Evolutionary conservation across 495 filamentous ascomycete genomes (phyloP).

Genomic region (Clohesyomyces aquaticus): DNA sequence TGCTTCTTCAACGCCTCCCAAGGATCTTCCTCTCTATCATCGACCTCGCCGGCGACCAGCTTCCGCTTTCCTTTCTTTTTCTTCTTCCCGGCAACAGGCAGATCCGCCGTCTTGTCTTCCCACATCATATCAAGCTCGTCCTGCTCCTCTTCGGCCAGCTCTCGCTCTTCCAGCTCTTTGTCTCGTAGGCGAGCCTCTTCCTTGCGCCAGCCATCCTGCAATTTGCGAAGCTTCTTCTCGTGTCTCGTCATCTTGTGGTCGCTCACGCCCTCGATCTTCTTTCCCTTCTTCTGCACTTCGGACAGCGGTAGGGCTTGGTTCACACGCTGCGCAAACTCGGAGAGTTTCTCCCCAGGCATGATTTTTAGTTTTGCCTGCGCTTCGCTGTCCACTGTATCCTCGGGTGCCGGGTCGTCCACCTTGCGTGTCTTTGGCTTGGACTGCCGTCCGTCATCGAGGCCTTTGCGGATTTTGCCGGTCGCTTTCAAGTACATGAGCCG

Average conservation of each 20-base stretch:
- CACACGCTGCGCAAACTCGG: slow-evolving; percentile 82
- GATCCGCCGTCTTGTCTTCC: slow-evolving; percentile 56
- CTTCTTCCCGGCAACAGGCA: slow-evolving; percentile 58
- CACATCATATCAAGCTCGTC: slow-evolving; percentile 55
- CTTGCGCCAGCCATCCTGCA: slow-evolving; percentile 81
- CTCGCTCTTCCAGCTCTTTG: slow-evolving; percentile 61
- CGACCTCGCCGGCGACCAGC: slow-evolving; percentile 46
- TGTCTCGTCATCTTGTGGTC: slow-evolving; percentile 67
- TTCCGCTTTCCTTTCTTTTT: slow-evolving; percentile 51
- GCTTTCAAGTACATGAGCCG: slow-evolving; percentile 73
- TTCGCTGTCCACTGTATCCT: slow-evolving; percentile 22
- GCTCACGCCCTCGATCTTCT: slow-evolving; percentile 56
- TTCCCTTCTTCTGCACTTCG: slow-evolving; percentile 45
- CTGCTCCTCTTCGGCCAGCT: slow-evolving; percentile 68
- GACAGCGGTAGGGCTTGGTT: slow-evolving; percentile 80
- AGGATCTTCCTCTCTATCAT: slow-evolving; percentile 69
- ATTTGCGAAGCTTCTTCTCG: slow-evolving; percentile 77
- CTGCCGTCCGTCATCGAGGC: slow-evolving; percentile 67
- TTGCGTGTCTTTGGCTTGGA: slow-evolving; percentile 57
- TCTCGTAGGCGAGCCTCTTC: slow-evolving; percentile 62
- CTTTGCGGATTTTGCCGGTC: slow-evolving; percentile 59
- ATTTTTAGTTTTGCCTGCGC: slow-evolving; percentile 62
- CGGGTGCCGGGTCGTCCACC: not conserved
- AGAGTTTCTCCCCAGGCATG: slow-evolving; percentile 76
- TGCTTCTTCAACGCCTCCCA: slow-evolving; percentile 74